Evolutionary conservation across 2,329 filamentous ascomycete genomes (phyloP).

Genomic region (Colletotrichum lini): DNA sequence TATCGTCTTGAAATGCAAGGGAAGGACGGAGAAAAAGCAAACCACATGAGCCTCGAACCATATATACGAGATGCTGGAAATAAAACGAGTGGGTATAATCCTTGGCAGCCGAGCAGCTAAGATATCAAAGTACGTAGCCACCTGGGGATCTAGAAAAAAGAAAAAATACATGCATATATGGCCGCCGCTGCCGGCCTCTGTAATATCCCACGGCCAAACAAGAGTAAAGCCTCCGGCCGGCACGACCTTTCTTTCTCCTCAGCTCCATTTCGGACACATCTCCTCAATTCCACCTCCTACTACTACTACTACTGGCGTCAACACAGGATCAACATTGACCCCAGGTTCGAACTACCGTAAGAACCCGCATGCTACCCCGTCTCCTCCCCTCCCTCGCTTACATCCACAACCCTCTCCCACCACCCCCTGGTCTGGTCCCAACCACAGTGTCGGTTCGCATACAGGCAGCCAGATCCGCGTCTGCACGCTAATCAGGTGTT

Average conservation of each 20-base stretch:
- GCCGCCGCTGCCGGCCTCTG: background rate
- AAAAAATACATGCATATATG: too few species aligned
- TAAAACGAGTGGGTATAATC: too few species aligned
- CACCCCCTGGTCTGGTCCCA: background rate
- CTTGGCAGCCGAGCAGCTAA: too few species aligned
- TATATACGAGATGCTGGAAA: background rate
- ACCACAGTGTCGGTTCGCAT: conserved; percentile 20
- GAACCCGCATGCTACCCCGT: background rate
- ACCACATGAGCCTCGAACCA: background rate
- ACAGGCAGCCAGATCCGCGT: conserved; percentile 22
- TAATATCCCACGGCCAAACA: background rate
- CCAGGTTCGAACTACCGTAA: background rate
- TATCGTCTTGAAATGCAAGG: background rate
- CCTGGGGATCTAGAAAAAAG: background rate
- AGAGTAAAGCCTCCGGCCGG: background rate
- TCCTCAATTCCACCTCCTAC: too few species aligned
- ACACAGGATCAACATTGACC: too few species aligned
- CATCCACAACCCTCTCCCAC: background rate
- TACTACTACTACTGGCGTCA: too few species aligned
- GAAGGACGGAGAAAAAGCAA: background rate
- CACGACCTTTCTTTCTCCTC: background rate
- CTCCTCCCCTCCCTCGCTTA: conserved; percentile 11
- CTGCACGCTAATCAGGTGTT: conserved; percentile 6
- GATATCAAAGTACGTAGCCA: too few species aligned
- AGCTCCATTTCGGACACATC: too few species aligned